These are phyloP conservation scores for Vicia sativa DNA, from an alignment of 306 rosid species.

Conservation along the genomic window DNA sequence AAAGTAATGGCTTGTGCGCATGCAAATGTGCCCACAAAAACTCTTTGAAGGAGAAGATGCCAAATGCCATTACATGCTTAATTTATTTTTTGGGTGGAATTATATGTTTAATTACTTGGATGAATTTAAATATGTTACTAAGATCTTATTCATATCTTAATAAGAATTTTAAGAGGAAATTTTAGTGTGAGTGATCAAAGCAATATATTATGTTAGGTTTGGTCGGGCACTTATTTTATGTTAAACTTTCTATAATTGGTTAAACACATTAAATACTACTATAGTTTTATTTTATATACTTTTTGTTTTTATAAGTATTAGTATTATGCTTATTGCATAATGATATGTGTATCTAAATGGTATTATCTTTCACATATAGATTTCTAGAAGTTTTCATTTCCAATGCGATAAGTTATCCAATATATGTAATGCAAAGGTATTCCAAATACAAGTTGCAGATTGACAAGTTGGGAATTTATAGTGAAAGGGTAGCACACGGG, in stretches of 20 bases:
- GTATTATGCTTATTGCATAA: no score
- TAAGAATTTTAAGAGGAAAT: background rate
- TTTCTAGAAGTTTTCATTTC: conserved; percentile 34
- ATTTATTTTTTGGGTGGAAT: no score
- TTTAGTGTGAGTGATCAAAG: background rate
- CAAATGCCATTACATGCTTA: conserved; percentile 33
- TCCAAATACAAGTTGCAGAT: conserved; percentile 14
- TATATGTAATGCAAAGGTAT: conserved; percentile 14
- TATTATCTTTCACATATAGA: background rate
- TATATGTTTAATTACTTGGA: background rate
- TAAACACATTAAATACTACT: background rate
- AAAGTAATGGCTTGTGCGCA: conserved; percentile 45
- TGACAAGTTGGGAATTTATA: conserved; percentile 20
- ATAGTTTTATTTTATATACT: background rate
- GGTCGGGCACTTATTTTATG: conserved; percentile 11
- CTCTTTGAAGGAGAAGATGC: conserved; percentile 38
- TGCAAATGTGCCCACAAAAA: conserved; percentile 40
- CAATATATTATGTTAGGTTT: conserved; percentile 27
- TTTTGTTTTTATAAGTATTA: background rate
- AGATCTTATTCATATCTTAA: conserved; percentile 35
- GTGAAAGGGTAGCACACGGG: conserved; percentile 7
- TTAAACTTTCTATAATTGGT: conserved; percentile 3
- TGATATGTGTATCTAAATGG: no score
- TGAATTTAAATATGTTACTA: conserved; percentile 1
- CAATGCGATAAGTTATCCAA: conserved; percentile 35